Base-by-base conservation (phyloP, 495 filamentous ascomycete species). In the Penicillium tannophilum region DNA sequence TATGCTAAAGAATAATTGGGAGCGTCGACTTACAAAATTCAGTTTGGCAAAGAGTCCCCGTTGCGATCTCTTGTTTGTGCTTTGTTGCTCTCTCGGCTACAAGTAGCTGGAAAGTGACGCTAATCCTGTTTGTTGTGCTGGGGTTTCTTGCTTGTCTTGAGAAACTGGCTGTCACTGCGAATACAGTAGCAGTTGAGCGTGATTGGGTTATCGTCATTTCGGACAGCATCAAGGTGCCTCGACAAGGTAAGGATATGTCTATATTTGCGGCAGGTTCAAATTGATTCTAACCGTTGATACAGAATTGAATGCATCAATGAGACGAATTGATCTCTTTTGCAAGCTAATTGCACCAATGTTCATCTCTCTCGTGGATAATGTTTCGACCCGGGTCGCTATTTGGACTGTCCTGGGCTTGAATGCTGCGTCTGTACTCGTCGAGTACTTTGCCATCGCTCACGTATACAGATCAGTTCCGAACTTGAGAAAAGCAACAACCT, bases 321-420 rank as follows among this genome's bases (percentile, higher is more conserved):
- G 88, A 31, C 79, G 87, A 1, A 90, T 91, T 52, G 88, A 91
- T 63, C 75, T 91, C 12, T 70, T 85, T 42, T 91, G 88, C 76
- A 91, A 91, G 65, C 79, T 91, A 7, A 44, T 86, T 8, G 87
- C 82, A 0, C 88, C 88, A 0, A 66, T 89, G 0, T 68, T 79
- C 20, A 82, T 89, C 23, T 81, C 86, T 5, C 46, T 79, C 9
- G 55, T 87, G n/a, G 71, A 76, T 31, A 74, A 71, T 7, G 59
- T 73, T 6, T 84, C 80, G 2, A 77, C 78, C 1, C 70, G 61
- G 20, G 49, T 81, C 7, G 84, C 83, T 10, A 79, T 87, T 3
- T 64, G 79, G 58, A 74, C 75, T 17, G 77, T 81, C 1, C 49
- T 78, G 4, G 69, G 65, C 10, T n/a, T 79, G 60, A 77, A 78